These are phyloP conservation scores for Beauveria bassiana DNA, from an alignment of 2,329 filamentous ascomycete genomes.

Conservation along the genomic window DNA sequence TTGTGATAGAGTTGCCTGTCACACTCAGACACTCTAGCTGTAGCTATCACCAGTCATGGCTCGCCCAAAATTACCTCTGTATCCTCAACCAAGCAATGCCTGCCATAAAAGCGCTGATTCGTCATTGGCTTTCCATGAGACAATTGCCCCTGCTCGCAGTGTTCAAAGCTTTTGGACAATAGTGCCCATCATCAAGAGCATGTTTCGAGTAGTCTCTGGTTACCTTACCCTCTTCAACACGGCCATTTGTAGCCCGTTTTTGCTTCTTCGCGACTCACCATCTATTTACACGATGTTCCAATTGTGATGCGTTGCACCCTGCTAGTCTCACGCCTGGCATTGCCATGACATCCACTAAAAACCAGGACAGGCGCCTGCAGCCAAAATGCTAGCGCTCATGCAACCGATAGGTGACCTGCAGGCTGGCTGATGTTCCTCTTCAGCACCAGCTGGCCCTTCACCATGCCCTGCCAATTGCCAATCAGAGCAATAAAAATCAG, in stretches of 20 bases:
- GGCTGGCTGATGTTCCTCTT: not conserved
- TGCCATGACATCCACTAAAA: not conserved
- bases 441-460: not conserved
- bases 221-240: too few relatives aligned
- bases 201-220: too few relatives aligned
- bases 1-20: not conserved
- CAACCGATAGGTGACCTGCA: slow-evolving; percentile 1
- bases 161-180: too few relatives aligned
- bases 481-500: not conserved
- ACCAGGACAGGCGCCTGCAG: not conserved
- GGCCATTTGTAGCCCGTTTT: not conserved
- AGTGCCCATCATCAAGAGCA: too few relatives aligned
- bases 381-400: not conserved
- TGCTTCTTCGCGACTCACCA: not conserved
- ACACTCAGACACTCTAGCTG: not conserved
- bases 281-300: not conserved
- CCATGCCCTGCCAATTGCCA: not conserved
- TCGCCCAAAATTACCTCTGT: too few relatives aligned
- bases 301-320: not conserved
- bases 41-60: not conserved
- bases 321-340: not conserved
- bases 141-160: too few relatives aligned
- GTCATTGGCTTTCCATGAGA: too few relatives aligned
- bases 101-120: too few relatives aligned
- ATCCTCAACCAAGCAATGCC: too few relatives aligned